A percentile compares a stretch with the other conserved stretches of the same genome.
phyloP scores from a whole-genome alignment of 2,329 filamentous ascomycete genomes.

The Endoconidiophora polonica region DNA sequence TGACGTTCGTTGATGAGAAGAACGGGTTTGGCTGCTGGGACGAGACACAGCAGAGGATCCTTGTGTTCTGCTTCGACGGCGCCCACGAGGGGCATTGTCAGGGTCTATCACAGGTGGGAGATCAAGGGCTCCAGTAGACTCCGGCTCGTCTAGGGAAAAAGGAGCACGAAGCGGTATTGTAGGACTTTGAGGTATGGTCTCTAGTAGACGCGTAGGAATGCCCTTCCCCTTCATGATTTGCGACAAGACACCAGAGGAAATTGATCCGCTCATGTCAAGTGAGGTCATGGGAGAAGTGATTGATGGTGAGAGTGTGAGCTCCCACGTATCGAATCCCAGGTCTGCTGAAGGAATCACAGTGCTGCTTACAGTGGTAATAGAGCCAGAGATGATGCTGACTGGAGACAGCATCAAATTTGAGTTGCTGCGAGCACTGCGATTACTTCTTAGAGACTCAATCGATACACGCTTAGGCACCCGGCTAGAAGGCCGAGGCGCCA shows the following conservation, averaged over 20 bases:
- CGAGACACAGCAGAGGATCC: slow-evolving; percentile 4
- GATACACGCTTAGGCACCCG: slow-evolving; percentile 10
- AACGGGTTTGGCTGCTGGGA: background rate
- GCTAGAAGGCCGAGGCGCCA: slow-evolving; percentile 11
- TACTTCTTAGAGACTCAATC: slow-evolving; percentile 10
- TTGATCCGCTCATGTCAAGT: slow-evolving; percentile 2
- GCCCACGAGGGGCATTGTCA: slow-evolving; percentile 4
- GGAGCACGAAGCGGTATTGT: slow-evolving; percentile 7
- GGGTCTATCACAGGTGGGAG: slow-evolving; percentile 9
- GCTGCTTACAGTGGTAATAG: background rate
- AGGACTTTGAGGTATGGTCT: slow-evolving; percentile 12
- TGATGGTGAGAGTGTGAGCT: slow-evolving; percentile 1
- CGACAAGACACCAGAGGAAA: background rate
- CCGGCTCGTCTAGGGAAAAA: background rate
- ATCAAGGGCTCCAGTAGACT: slow-evolving; percentile 4
- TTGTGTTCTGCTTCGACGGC: slow-evolving; percentile 11
- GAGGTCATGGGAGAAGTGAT: slow-evolving; percentile 2
- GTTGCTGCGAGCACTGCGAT: background rate
- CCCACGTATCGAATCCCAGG: slow-evolving; percentile 7
- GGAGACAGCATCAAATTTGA: slow-evolving; percentile 1
- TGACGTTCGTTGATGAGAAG: slow-evolving; percentile 2
- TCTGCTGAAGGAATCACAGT: slow-evolving; percentile 6
- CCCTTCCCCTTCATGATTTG: slow-evolving; percentile 9
- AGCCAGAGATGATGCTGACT: background rate
- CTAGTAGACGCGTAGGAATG: slow-evolving; percentile 11